Evolutionary conservation across 1,139 yeast species (phyloP).

Genomic region (Meyerozyma sp.): DNA sequence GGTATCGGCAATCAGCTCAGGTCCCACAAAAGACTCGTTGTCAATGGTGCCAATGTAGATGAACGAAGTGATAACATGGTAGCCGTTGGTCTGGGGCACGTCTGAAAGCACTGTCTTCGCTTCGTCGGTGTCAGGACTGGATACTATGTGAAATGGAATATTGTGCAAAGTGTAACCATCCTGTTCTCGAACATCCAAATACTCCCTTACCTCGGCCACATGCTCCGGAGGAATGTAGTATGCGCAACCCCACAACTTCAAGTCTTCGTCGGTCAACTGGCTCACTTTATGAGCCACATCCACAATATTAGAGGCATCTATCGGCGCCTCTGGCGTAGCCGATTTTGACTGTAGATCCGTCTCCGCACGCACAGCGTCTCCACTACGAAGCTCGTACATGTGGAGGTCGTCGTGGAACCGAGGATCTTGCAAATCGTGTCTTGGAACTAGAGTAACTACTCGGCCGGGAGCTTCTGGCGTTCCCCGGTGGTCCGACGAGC

Average conservation of each 20-base stretch:
- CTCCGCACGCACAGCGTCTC: slow-evolving; percentile 6
- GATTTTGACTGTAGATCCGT: slow-evolving; percentile 6
- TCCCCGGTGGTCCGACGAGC: slow-evolving; percentile 86
- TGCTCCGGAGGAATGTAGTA: slow-evolving; percentile 69
- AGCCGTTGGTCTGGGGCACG: slow-evolving; percentile 25
- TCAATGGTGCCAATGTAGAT: slow-evolving; percentile 83
- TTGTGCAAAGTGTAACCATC: slow-evolving; percentile 76
- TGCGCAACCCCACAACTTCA: slow-evolving; percentile 75
- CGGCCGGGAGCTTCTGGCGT: slow-evolving; percentile 82
- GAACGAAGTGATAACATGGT: slow-evolving; percentile 46
- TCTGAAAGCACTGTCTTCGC: slow-evolving; percentile 9
- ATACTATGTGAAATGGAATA: slow-evolving; percentile 56
- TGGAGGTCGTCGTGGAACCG: slow-evolving; percentile 44
- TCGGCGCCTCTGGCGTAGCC: slow-evolving; percentile 1
- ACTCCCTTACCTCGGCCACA: slow-evolving; percentile 56
- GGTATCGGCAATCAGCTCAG: slow-evolving; percentile 54
- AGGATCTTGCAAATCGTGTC: slow-evolving; percentile 41
- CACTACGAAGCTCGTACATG: slow-evolving; percentile 27
- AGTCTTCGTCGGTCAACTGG: slow-evolving; percentile 35
- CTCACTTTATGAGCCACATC: slow-evolving; percentile 11
- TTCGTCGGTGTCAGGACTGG: slow-evolving; percentile 19
- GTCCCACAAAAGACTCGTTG: slow-evolving; percentile 81
- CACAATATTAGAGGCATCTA: slow-evolving; percentile 1
- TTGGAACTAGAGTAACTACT: slow-evolving; percentile 72
- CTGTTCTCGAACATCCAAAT: slow-evolving; percentile 78